A percentile compares a stretch with the other conserved stretches of the same genome.
Evolutionary conservation across 495 filamentous ascomycete species (phyloP).

Genomic region (Daldinia loculata): DNA sequence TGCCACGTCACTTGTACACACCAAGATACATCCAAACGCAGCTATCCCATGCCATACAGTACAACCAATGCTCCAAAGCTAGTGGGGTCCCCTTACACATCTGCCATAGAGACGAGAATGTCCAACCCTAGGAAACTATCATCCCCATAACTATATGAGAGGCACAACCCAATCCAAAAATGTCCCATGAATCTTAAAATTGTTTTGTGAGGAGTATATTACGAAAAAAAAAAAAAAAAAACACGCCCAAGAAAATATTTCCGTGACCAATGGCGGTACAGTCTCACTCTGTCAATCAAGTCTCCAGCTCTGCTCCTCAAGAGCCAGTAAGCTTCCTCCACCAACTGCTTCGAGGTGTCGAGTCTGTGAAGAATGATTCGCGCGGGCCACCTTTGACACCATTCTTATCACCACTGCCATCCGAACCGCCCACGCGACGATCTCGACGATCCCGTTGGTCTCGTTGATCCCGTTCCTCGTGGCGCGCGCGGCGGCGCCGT

Average conservation of each 20-base stretch:
- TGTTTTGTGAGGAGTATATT: background rate
- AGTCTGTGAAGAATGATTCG: slow-evolving; percentile 52
- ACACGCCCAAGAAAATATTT: slow-evolving; percentile 9
- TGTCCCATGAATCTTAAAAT: slow-evolving; percentile 8
- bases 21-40: background rate
- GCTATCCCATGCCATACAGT: slow-evolving; percentile 8
- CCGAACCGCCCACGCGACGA: slow-evolving; percentile 49
- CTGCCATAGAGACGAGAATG: background rate
- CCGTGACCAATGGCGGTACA: background rate
- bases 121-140: background rate
- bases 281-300: slow-evolving; percentile 4
- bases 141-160: slow-evolving; percentile 8
- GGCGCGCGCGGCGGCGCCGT: slow-evolving; percentile 54
- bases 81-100: slow-evolving; percentile 2
- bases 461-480: slow-evolving; percentile 52
- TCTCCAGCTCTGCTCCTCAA: slow-evolving; percentile 5
- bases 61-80: slow-evolving; percentile 12
- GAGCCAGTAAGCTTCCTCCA: slow-evolving; percentile 60
- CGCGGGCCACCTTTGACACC: slow-evolving; percentile 51
- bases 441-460: slow-evolving; percentile 40
- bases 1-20: slow-evolving; percentile 36
- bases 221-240: slow-evolving; percentile 21
- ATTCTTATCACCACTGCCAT: slow-evolving; percentile 53
- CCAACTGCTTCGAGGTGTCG: slow-evolving; percentile 62
- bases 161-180: slow-evolving; percentile 17